Conservation (phyloP, 495 filamentous ascomycete species). For the Xylaria castorea region DNA sequence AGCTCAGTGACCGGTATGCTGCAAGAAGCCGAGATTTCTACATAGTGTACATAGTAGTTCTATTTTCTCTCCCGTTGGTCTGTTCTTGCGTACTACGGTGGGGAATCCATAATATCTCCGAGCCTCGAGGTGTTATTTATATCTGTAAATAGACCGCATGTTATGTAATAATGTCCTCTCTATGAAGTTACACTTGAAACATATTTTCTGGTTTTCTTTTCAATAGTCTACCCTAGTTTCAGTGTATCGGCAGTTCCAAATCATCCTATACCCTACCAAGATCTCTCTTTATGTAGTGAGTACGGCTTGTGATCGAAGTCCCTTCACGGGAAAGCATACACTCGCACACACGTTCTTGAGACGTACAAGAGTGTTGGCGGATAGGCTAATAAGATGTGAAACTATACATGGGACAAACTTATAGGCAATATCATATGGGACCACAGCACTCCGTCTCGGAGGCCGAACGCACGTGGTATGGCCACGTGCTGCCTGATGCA, state of each 20-base stretch:
- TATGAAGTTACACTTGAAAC: not conserved
- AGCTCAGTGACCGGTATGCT: not conserved
- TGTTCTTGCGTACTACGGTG: not conserved
- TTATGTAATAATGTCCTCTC: not conserved
- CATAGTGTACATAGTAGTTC: not conserved
- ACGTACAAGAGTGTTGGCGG: not conserved
- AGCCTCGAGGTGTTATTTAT: not conserved
- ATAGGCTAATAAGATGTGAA: constrained; percentile 7
- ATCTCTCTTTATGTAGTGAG: not conserved
- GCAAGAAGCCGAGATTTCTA: not conserved
- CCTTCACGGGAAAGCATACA: not conserved
- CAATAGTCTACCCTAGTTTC: not conserved
- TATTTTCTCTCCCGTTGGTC: not conserved
- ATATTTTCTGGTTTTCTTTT: not conserved
- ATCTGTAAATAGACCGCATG: not conserved
- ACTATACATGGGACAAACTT: constrained; percentile 12
- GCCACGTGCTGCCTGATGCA: constrained; percentile 6
- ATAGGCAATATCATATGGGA: not conserved
- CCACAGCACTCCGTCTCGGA: not conserved
- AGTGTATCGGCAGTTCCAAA: not conserved
- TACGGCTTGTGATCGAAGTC: not conserved
- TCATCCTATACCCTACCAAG: not conserved
- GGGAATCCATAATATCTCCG: not conserved
- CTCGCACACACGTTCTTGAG: not conserved
- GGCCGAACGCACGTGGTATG: not conserved